phyloP scores from a whole-genome alignment of 345 rosid species.

The Moricandia moricandioides region DNA sequence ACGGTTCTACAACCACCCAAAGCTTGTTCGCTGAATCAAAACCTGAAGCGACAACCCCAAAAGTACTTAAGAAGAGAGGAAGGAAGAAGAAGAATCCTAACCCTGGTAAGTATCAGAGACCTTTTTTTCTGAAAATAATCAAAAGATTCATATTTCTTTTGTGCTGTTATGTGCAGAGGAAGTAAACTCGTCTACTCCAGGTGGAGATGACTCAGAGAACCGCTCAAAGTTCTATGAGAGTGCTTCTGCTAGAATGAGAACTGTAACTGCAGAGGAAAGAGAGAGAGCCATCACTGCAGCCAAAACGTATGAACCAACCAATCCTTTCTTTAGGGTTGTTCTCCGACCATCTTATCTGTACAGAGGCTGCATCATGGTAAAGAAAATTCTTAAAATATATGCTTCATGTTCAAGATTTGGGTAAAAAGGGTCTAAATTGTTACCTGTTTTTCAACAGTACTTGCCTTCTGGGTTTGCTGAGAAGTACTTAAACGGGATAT shows the following conservation, averaged over 20 bases:
- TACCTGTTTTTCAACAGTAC: slow-evolving; percentile 45
- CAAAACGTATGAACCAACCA: slow-evolving; percentile 61
- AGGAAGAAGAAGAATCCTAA: slow-evolving; percentile 64
- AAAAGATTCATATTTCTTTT: neutral
- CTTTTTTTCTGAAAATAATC: neutral
- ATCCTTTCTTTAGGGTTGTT: slow-evolving; percentile 80
- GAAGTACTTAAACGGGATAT: slow-evolving; percentile 69
- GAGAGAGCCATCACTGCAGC: slow-evolving; percentile 65
- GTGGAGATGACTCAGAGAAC: slow-evolving; percentile 48
- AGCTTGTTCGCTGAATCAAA: slow-evolving; percentile 44
- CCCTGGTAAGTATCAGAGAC: slow-evolving; percentile 50
- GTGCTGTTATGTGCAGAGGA: slow-evolving; percentile 37
- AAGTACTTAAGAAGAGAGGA: slow-evolving; percentile 54
- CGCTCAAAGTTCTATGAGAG: slow-evolving; percentile 61
- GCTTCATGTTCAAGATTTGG: neutral
- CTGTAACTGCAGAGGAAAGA: slow-evolving; percentile 74
- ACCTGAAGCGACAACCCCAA: slow-evolving; percentile 40
- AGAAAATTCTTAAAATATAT: neutral
- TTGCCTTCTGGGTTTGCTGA: slow-evolving; percentile 83
- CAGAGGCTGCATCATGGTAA: slow-evolving; percentile 82
- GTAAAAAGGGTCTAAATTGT: neutral
- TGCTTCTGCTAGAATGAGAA: slow-evolving; percentile 73
- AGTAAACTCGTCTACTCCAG: slow-evolving; percentile 37
- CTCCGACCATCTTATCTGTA: slow-evolving; percentile 78
- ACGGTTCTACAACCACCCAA: slow-evolving; percentile 46